Base-by-base conservation (phyloP, 2,329 filamentous ascomycete species). In the Grosmannia huntii region DNA sequence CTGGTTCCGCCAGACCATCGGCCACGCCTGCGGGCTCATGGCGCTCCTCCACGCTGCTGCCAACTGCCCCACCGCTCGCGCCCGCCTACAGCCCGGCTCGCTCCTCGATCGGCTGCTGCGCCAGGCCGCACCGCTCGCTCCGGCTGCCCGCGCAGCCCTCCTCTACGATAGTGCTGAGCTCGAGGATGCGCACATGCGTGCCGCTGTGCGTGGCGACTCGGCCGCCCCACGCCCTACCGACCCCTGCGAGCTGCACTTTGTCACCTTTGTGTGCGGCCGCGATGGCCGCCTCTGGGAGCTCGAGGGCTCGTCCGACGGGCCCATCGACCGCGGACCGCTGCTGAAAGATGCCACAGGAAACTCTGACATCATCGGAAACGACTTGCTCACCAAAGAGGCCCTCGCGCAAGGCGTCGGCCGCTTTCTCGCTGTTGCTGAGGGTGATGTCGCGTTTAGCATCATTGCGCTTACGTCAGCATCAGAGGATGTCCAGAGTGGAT, bases 1-100 rank as follows among this genome's bases (percentile, higher is more conserved):
- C 9, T 99, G 92, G 94, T 97, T 91, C 78, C 87, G 83, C 65
- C 92, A 97, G 75, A 97, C 91, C 0, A 96, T 97, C 66, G 82
- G 87, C 61, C 95, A 97, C 69, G 90, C 92, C 0, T 97, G 92
- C 70, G 92, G 92, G 0, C 74, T 96, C 51, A 96, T 96, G 75
- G 94, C 88, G 0, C 72, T 97, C 31, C 70, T 64, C 81, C 86
- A 95, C 69, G 81, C 81, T 19, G 78, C 87, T 0, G 80, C 80
- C 55, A 95, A 94, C 68, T 87, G 88, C 1, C 74, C 75, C 11
- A 19, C 25, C 4, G 79, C 84, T 0, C 73, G 78, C 21, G 67
- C n/a, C 11, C 28, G 79, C 60, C 77, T 92, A 57, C 63, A 71
- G 12, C 69, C 75, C 5, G 75, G 71, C 19, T 84, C 80, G 14